Conservation (phyloP, 495 filamentous ascomycete species). For the Delitschia confertaspora region DNA sequence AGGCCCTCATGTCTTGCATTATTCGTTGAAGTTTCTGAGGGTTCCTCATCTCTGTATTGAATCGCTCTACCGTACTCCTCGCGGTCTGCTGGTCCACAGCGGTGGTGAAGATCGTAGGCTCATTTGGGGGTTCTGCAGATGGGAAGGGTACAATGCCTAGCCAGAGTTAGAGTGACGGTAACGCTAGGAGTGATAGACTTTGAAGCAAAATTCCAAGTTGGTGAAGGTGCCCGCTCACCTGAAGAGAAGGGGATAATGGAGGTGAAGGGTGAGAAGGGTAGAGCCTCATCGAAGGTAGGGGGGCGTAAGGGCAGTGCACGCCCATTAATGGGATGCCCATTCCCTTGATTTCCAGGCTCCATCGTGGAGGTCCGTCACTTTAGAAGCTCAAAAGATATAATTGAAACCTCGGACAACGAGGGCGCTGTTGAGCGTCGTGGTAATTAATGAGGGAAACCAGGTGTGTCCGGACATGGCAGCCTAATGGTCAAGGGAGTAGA, state of each 20-base stretch:
- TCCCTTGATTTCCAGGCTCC: too few species aligned
- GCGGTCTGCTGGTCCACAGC: constrained; percentile 26
- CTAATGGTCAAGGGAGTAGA: too few species aligned
- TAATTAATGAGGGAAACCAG: too few species aligned
- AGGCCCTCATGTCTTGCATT: constrained; percentile 58
- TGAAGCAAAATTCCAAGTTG: constrained; percentile 23
- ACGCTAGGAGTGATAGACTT: constrained; percentile 8
- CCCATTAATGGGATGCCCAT: constrained; percentile 21
- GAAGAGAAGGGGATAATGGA: constrained; percentile 81
- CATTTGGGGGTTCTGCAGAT: constrained; percentile 39
- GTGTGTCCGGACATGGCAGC: too few species aligned
- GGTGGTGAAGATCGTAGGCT: constrained; percentile 37
- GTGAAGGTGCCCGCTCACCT: constrained; percentile 42
- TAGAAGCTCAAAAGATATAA: too few species aligned
- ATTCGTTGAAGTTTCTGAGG: constrained; percentile 29
- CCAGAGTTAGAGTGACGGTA: constrained; percentile 20
- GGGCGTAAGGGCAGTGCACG: constrained; percentile 34
- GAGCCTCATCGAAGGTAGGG: constrained; percentile 67
- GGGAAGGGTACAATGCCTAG: constrained; percentile 67
- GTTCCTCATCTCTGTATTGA: constrained; percentile 29
- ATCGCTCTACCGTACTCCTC: constrained; percentile 19
- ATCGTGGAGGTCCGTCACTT: too few species aligned
- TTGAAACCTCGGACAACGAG: too few species aligned
- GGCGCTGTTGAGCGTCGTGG: too few species aligned
- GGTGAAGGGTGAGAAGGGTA: constrained; percentile 86